Evolutionary conservation across 306 rosid species (phyloP).

Genomic region (Cucurbita ficifolia): DNA sequence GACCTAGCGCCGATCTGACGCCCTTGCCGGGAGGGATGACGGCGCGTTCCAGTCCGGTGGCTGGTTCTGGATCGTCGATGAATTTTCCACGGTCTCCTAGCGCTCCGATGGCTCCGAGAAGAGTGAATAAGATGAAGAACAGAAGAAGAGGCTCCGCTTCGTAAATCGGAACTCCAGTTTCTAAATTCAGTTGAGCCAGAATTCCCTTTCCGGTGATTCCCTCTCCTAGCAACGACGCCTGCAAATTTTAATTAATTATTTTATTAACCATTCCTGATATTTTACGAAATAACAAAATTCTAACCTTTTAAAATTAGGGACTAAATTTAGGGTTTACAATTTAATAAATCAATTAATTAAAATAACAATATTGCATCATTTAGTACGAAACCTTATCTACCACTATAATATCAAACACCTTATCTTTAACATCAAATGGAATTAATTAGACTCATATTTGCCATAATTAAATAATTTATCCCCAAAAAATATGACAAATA

Average conservation of each 20-base stretch:
- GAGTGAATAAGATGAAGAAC: slow-evolving; percentile 85
- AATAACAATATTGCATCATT: too few species aligned
- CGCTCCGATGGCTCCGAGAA: slow-evolving; percentile 97
- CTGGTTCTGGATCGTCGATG: slow-evolving; percentile 41
- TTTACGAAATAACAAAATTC: too few species aligned
- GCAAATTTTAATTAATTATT: background rate
- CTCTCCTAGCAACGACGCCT: slow-evolving; percentile 93
- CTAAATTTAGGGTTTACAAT: too few species aligned
- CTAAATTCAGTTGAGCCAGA: slow-evolving; percentile 70
- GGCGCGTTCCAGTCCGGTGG: slow-evolving; percentile 42
- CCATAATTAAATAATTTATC: too few species aligned
- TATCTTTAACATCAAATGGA: too few species aligned
- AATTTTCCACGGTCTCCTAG: slow-evolving; percentile 88
- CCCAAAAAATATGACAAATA: too few species aligned
- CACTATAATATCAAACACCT: too few species aligned
- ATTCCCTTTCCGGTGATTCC: slow-evolving; percentile 89
- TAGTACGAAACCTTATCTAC: too few species aligned
- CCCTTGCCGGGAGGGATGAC: slow-evolving; percentile 72
- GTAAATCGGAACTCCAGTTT: slow-evolving; percentile 84
- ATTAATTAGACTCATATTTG: too few species aligned
- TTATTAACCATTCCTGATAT: too few species aligned
- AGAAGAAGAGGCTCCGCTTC: slow-evolving; percentile 97
- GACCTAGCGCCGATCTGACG: slow-evolving; percentile 59
- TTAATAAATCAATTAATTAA: too few species aligned
- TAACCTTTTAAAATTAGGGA: too few species aligned